Conservation (phyloP, 2,329 filamentous ascomycete genomes). For the Penicillium sp. region DNA sequence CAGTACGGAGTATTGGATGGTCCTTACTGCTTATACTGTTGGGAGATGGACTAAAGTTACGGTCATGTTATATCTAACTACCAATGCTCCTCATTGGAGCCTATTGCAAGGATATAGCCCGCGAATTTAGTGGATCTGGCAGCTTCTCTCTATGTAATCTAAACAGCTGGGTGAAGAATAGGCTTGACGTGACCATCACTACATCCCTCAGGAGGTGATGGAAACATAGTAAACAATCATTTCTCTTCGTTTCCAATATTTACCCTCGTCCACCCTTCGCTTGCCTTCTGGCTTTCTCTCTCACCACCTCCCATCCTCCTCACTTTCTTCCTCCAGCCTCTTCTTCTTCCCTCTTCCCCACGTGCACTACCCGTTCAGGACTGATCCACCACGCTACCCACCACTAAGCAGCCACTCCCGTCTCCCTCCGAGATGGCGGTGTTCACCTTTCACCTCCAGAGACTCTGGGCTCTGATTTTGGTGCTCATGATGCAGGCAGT, state of each 20-base stretch:
- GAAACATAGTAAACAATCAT: neutral
- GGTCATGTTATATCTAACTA: neutral
- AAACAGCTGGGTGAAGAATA: neutral
- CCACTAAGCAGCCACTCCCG: neutral
- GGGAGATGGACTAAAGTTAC: neutral
- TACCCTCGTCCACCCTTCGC: neutral
- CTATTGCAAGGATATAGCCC: neutral
- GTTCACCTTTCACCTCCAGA: neutral
- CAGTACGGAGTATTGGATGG: neutral
- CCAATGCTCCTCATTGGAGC: neutral
- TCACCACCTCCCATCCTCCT: neutral
- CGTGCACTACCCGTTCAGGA: constrained; percentile 1
- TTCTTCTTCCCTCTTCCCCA: neutral
- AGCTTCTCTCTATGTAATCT: neutral
- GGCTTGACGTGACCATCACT: neutral
- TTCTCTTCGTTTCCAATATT: neutral
- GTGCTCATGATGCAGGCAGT: constrained; percentile 20
- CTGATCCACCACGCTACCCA: constrained; percentile 2
- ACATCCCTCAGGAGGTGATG: neutral
- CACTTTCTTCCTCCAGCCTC: neutral
- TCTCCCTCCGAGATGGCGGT: neutral
- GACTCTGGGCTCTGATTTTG: neutral
- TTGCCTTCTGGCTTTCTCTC: neutral
- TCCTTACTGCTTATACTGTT: neutral
- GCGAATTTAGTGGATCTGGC: neutral